phyloP scores from a whole-genome alignment of 108 stramenopile genomes.

The Nitzschia sp. region DNA sequence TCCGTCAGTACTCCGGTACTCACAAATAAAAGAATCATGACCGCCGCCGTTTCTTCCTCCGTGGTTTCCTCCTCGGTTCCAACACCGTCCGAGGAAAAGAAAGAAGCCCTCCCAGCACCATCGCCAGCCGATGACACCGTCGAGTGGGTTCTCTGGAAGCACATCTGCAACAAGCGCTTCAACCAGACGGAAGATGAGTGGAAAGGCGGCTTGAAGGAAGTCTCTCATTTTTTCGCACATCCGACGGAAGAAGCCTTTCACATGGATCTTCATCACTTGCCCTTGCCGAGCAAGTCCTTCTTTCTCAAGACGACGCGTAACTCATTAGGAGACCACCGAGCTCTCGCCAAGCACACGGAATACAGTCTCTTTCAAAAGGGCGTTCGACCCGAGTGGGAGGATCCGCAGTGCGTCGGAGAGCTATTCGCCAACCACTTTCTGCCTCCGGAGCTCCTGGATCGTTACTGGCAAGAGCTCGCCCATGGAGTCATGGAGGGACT shows the following conservation, averaged over 20 bases:
- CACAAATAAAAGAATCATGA: neutral
- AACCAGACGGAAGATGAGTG: conserved; percentile 5
- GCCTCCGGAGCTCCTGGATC: conserved; percentile 68
- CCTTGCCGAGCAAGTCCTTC: conserved; percentile 9
- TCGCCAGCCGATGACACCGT: neutral
- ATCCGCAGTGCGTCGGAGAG: conserved; percentile 78
- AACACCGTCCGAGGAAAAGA: neutral
- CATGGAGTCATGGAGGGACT: conserved; percentile 82
- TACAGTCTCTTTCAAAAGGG: conserved; percentile 90
- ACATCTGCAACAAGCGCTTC: conserved; percentile 1
- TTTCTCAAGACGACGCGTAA: conserved; percentile 15
- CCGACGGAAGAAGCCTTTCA: conserved; percentile 14
- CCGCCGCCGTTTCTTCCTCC: neutral
- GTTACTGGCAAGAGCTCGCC: conserved; percentile 85
- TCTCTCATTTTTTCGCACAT: conserved; percentile 21
- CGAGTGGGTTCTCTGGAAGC: conserved; percentile 23
- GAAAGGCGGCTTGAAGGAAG: conserved; percentile 1
- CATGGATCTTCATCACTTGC: conserved; percentile 13
- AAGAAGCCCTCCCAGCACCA: neutral
- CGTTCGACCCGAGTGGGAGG: conserved; percentile 91
- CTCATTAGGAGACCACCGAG: conserved; percentile 5
- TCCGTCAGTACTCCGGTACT: neutral
- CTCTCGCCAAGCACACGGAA: conserved; percentile 27
- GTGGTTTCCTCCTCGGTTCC: no score
- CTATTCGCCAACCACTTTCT: conserved; percentile 70